Base-by-base conservation (phyloP, 2,329 filamentous ascomycete genomes). In the Penicillium sp. region DNA sequence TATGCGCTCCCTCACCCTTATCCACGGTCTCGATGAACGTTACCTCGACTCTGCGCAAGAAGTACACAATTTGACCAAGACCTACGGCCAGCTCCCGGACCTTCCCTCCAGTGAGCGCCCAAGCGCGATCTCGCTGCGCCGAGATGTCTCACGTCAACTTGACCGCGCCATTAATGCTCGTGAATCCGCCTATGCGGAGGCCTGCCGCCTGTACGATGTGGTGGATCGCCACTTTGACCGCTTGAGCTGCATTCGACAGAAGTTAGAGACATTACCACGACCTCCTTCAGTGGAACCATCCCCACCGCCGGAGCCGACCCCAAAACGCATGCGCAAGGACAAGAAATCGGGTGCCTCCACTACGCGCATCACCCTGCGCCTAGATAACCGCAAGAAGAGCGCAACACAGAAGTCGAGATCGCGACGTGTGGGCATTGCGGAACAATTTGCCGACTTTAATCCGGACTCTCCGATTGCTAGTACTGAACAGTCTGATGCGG, bases 241-340 rank as follows among this genome's bases (percentile, higher is more conserved):
- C 47, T 72, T 88, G 48, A 80, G 79, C 50, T 80, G 82, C 55
- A 87, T 88, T 65, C 83, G 81, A 56, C 79, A 80, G 64, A 88
- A 87, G 72, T 79, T 88, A 21, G 80, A 86, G 59, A 81, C 83
- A 11, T 79, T 87, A 48, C 84, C 85, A 2, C 80, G 84, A 69
- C 85, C 84, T 19, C 80, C 83, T 3, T 85, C 83, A 21, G 79
- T 82, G 61, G 85, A 87, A 63, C 82, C 85, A n/a, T 84, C 83
- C 1, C 84, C 82, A 33, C 72, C 70, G 3, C 75, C 78, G 24
- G 65, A 68, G 19, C 59, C 67, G 35, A 56, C 64, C 21, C 55
- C 64, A 27, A 77, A 79, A 53, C 77, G 79, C 37, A 70, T 72
- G 33, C 69, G 77, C 61, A 68, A 68, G 33, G 69, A 69, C 13